Percentiles rank a stretch among this genome's conserved stretches.
These are phyloP conservation scores for Arachis stenosperma DNA, from an alignment of 306 rosid genomes.

Conservation along the genomic window DNA sequence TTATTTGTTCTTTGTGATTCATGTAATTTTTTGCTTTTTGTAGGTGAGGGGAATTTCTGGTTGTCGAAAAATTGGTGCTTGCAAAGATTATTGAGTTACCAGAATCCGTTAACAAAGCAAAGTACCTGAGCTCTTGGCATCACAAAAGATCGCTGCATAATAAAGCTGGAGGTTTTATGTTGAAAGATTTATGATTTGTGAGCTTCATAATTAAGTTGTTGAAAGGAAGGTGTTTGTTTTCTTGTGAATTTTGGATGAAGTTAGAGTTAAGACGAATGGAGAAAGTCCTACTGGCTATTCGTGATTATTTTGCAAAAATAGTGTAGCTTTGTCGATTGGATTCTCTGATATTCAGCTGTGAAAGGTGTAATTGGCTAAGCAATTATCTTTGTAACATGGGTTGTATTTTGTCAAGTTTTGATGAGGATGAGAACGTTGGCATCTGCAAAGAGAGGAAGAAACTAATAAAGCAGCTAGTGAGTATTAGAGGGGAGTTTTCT, in stretches of 20 bases:
- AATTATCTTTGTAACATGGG: conserved; percentile 64
- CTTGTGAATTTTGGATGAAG: not conserved
- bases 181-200: conserved; percentile 1
- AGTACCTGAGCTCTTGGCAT: conserved; percentile 22
- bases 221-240: conserved; percentile 16
- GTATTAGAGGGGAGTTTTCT: conserved; percentile 71
- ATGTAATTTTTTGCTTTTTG: conserved; percentile 17
- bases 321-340: conserved; percentile 21
- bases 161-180: conserved; percentile 5
- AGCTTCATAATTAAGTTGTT: conserved; percentile 18
- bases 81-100: conserved; percentile 31
- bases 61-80: conserved; percentile 11
- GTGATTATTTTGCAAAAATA: conserved; percentile 2
- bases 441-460: conserved; percentile 80
- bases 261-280: not conserved
- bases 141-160: conserved; percentile 3
- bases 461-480: conserved; percentile 70
- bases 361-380: conserved; percentile 21
- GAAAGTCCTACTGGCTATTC: not conserved
- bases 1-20: conserved; percentile 36
- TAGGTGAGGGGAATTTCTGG: conserved; percentile 23
- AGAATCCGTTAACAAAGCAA: conserved; percentile 26
- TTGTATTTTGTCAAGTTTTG: conserved; percentile 70
- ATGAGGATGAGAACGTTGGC: conserved; percentile 69
- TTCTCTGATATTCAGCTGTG: conserved; percentile 15